Base-by-base conservation (phyloP, 305 asterid genomes). In the Striga hermonthica region DNA sequence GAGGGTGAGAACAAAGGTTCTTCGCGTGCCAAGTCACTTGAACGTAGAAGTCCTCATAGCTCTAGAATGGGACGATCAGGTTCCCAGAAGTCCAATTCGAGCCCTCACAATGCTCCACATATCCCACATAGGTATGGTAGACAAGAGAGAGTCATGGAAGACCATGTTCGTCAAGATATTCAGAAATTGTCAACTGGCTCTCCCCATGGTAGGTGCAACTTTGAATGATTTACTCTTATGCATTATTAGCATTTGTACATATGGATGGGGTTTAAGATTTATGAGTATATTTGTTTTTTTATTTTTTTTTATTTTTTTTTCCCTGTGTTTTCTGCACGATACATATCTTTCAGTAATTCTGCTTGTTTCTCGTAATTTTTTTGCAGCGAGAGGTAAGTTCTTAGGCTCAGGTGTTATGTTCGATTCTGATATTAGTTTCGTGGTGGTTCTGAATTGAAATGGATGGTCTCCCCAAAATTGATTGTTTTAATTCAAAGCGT, bases 311-410 rank as follows among this genome's bases (percentile, higher is more conserved):
- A 22, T 22, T 22, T 22, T 0, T 22, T 22, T 22, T 22, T 22
- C 2, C 2, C 31, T 22, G 31, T 22, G 31, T 22, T 56, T 36
- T 76, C 63, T 67, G 60, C 43, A 36, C 34, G 45, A 57, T 52
- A 57, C 57, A 49, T 72, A 57, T 47, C 59, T 53, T 56, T 59
- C 69, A 58, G 69, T 80, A 50, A 80, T 69, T 49, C 68, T 76
- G 72, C 76, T 68, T 72, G 76, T 74, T 80, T 74, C 78, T 71
- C 71, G 65, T 74, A 49, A 55, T 50, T 12, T 80, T 74, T 83
- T 90, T 85, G 96, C 96, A 84, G 99, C 92, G 82, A 88, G 90
- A 90, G 99, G 99, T 93, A 93, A 93, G 99, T 90, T 81, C 88
- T 86, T 86, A 75, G 78, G 86, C 81, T 80, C 93, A 82, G 88